Evolutionary conservation across 192 early-diverging fungal genomes (phyloP).

Genomic region (Entomortierella chlamydospora): DNA sequence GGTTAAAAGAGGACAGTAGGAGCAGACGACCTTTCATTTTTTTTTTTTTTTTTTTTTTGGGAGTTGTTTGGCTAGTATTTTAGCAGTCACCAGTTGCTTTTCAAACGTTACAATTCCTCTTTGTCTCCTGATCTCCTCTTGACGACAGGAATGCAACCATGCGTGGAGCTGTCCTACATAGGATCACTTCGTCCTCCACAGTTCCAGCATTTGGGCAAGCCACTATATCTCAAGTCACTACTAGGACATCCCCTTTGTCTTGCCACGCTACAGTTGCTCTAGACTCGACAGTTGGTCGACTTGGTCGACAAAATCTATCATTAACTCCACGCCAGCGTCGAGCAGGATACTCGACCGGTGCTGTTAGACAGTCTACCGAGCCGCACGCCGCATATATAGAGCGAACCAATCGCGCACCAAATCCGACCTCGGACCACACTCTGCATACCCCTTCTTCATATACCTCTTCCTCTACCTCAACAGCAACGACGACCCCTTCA

Average conservation of each 20-base stretch:
- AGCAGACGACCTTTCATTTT: neutral
- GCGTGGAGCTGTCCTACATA: conserved; percentile 14
- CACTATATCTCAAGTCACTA: neutral
- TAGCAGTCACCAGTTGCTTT: neutral
- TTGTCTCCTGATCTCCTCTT: neutral
- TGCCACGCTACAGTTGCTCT: too few species aligned
- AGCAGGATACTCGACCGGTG: conserved; percentile 9
- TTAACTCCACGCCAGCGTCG: neutral
- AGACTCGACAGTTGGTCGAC: neutral
- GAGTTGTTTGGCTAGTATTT: neutral
- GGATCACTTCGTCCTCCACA: conserved; percentile 3
- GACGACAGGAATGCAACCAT: conserved; percentile 7
- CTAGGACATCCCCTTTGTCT: neutral
- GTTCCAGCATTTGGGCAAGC: too few species aligned
- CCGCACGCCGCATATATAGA: neutral
- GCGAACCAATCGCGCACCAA: neutral
- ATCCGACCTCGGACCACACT: neutral
- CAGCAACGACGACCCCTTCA: neutral
- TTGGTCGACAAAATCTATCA: neutral
- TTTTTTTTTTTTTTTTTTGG: conserved; percentile 2
- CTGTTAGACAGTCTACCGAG: neutral
- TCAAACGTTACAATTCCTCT: neutral
- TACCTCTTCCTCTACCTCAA: neutral
- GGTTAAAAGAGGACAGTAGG: neutral
- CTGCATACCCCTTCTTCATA: neutral